Evolutionary conservation across 2,329 filamentous ascomycete species (phyloP), one percentile per base, ranked within the genome.

Genomic region (Atkinsonella texensis): DNA sequence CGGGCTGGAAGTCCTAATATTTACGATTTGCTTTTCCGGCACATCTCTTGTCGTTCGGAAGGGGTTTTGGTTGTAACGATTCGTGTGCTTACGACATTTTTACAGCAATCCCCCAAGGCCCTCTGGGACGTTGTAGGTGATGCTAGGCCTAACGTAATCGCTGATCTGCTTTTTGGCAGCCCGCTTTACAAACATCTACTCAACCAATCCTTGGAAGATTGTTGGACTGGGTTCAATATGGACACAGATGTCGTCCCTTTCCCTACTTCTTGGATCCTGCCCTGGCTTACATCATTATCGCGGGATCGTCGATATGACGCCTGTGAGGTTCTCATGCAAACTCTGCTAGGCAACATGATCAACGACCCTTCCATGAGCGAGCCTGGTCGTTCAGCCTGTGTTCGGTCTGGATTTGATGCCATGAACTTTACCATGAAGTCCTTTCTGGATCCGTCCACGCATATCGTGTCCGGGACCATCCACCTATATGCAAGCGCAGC

Each of bases 121-220:
- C 93, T 96, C 59, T 96, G 91, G 91, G 85, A 89, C 59, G 84
- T 89, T 1, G 84, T 95, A 69, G 84, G 86, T 48, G 80, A 88
- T 32, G 87, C 91, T 48, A 85, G 87, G 1, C 85, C 89, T 3
- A 83, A 83, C 42, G 81, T 84, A 35, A 81, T 97, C 46, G 81
- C 89, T n/a, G 89, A 96, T 63, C 79, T 89, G 56, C 79, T 95
- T 43, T 87, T 93, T 59, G 80, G 78, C 53, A 89, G 85, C 55
- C 82, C 83, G 8, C 74, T 79, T 3, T 81, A 87, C 59, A 75
- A 75, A 35, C 68, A 69, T n/a, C 64, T 87, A 7, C 74, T 90
- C 12, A 67, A 71, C 9, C 79, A 83, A 55, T 83, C 83, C 13
- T 70, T 82, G 43, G 72, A 77, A 20, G 59, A 67, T 41, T 68